Base-by-base conservation (phyloP, 1,139 yeast species). In the Wickerhamiella pararugosa region DNA sequence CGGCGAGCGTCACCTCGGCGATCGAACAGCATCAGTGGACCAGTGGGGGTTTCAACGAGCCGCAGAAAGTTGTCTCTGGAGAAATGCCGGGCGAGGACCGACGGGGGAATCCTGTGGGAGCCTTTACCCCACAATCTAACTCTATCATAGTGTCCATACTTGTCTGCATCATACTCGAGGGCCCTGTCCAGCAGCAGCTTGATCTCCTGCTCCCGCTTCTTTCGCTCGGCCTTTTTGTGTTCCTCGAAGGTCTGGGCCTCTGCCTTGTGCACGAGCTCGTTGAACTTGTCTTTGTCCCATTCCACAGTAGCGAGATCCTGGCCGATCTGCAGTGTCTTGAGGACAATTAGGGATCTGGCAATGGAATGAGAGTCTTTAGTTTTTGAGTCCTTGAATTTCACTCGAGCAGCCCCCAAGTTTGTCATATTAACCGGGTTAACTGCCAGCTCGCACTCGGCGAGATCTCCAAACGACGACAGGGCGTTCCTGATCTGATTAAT, bases 391-490 rank as follows among this genome's bases (percentile, higher is more conserved):
- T 69, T 75, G 60, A 73, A 86, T 44, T 70, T 66, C 43, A 84
- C 66, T 21, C 75, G 64, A 37, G 80, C 81, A 30, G 84, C 65
- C 3, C 94, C 93, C 40, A 86, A 60, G 0, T 94, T 90, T 25
- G 79, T 81, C 2, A 87, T 94, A 42, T 81, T 76, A 15, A 68
- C 66, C 1, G 92, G 84, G 54, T 87, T 93, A 47, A 71, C 73
- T 21, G 78, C 65, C 46, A 76, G 68, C 47, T 73, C 74, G 43
- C 81, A 64, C 35, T 73, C 75, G 5, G 64, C 60, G 2, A 77
- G 58, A 8, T 70, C 71, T 2, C 95, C 95, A 59, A 67, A 80
- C 32, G 70, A 62, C 36, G 67, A 66, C 47, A 84, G 75, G 47
- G 77, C 77, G 41, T 71, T 63, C 30, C 64, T 58, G 46, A 76